Base-by-base conservation (phyloP, 2,329 filamentous ascomycete species). In the Bertia moriformis region DNA sequence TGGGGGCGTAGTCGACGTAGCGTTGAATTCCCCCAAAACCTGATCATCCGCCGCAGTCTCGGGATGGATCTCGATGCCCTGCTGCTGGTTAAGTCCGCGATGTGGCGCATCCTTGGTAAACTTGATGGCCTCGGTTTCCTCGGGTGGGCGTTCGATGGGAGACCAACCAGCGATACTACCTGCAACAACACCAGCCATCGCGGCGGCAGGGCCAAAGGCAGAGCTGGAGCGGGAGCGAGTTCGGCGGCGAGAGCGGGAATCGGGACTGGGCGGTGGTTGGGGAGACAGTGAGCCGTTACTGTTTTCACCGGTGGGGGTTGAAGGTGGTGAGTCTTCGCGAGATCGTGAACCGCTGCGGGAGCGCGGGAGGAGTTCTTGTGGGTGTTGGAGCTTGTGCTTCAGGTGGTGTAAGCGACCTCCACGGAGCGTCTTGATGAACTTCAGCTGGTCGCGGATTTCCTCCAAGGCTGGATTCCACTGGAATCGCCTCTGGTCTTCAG, bases 111-210 rank as follows among this genome's bases (percentile, higher is more conserved):
- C 44, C 18, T 46, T 38, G 7, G 12, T 10, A 7, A 45, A 38
- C 14, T 39, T 39, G 3, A 42, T 38, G 4, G 47, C 38, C 24
- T 48, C 41, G 2, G 45, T 37, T 22, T 48, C 46, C 18, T 42
- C 42, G 3, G 40, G 39, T 0, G 39, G 40, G 0, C 38, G 40
- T n/a, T 20, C 22, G 7, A 43, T 45, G 18, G 62, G 75, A 24
- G 73, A 78, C 72, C 71, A 79, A 32, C 73, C 74, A 32, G 66
- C 73, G 45, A 80, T 67, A 51, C 71, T 76, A 39, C 75, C 74
- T n/a, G 74, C 75, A 27, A 79, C 66, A 37, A 79, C 65, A 46
- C 75, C 75, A 18, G 73, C 74, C 73, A 78, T 78, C 27, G 74
- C 75, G 36, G 71, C 65, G 13, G 72, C 73, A 5, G 74, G 69